Evolutionary conservation across 2,329 filamentous ascomycete species (phyloP), one percentile per base, ranked within the genome.

Genomic region (Ambrosiella cleistominuta): DNA sequence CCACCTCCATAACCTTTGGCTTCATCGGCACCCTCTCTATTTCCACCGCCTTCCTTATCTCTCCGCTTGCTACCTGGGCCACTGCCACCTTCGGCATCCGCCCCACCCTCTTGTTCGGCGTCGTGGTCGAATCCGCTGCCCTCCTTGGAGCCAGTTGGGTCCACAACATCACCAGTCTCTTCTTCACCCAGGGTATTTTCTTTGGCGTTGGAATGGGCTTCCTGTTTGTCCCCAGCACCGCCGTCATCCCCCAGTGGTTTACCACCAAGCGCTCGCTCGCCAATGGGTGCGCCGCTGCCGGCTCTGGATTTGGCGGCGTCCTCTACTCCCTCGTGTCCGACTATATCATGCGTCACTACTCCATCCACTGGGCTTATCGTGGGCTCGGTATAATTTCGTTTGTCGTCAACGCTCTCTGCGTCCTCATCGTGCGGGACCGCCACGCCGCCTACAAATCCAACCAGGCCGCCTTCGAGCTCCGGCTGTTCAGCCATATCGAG

Each of bases 131-230:
- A 66, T 75, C 81, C 0, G 70, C 73, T 7, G 81, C 80, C 19
- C 76, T 90, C 61, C 77, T 89, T 50, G 80, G 79, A 1, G 85
- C 86, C 7, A 85, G 81, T 12, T 89, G 88, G 64, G 78, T 83
- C 0, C 71, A 66, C 13, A 65, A 79, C 58, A 82, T 87, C 59
- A 90, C 85, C 83, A 86, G 91, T 40, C 74, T 93, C 0, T 82
- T 89, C 59, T 75, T 91, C 0, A 79, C 76, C 5, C 87, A 91
- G 66, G 87, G 87, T 3, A 65, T 90, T 2, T 79, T 81, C 57
- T 90, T 91, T 62, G 87, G 87, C n/a, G 68, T 83, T 19, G 86
- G 86, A 2, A 83, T 91, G 76, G 86, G 86, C 0, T 83, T 90
- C 59, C 71, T 84, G 8, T 91, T 89, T 66, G 84, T 85, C 0